Base-by-base conservation (phyloP, 78 protist species). In the Polysphondylium violaceum region DNA sequence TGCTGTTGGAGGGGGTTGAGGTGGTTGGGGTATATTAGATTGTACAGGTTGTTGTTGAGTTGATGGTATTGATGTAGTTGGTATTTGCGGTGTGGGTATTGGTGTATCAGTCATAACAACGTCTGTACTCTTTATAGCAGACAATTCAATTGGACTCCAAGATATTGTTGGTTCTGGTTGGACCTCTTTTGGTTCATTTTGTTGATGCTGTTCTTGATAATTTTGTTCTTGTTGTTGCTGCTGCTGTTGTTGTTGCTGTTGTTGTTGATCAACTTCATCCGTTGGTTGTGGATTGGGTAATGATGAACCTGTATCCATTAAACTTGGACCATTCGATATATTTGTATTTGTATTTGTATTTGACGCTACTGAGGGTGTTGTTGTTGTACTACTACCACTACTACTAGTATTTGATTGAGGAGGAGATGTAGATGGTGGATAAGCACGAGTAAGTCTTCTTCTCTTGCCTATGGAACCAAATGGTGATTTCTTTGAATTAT, bases 391-490 rank as follows among this genome's bases (percentile, higher is more conserved):
- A 9, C 38, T 60, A 31, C 3, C 11, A 47, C 11, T 11, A 14
- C 11, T 47, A 47, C 23, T 47, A 14, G 53, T 14, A 47, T 14
- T 47, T 47, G 53, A 11, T 27, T 29, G 65, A 27, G 0, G 65
- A 0, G 2, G 19, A 23, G 29, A 63, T 64, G 29, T 25, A 38
- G 41, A 35, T 21, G 73, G 6, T 65, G 73, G 73, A 65, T 65
- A 65, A 65, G 41, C 73, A n/a, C 73, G 55, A 36, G 73, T 38
- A 17, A 65, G 40, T 38, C 73, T 65, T 38, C 73, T 65, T 65
- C 73, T 65, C 40, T 65, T 65, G 40, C 40, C 40, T 38, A n/a
- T n/a, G n/a, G n/a, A n/a, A n/a, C n/a, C n/a, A n/a, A n/a, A n/a
- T n/a, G n/a, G n/a, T n/a, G n/a, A n/a, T n/a, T 40, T 25, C 6